Evolutionary conservation across 1,284 basidiomycete species (phyloP).

Genomic region (Ceratobasidium sp.): DNA sequence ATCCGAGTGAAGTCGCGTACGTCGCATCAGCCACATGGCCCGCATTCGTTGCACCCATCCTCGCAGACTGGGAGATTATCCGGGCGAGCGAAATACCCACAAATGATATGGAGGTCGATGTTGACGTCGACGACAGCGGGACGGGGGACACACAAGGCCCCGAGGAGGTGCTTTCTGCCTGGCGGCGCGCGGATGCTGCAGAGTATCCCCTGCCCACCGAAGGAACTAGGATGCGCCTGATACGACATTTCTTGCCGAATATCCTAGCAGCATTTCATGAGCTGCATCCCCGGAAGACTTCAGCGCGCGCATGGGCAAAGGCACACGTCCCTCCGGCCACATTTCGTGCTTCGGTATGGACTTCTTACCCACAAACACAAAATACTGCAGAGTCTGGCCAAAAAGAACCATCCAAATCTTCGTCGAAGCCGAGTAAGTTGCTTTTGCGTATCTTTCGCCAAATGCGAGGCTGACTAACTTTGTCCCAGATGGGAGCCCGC

Average conservation of each 20-base stretch:
- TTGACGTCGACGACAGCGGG: conserved; percentile 34
- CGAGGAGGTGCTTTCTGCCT: conserved; percentile 44
- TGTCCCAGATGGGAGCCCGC: conserved; percentile 23
- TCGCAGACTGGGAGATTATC: conserved; percentile 64
- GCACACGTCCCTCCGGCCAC: conserved; percentile 60
- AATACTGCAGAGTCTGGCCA: neutral
- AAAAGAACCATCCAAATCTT: conserved; percentile 8
- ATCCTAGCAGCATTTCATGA: conserved; percentile 72
- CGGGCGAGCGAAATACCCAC: conserved; percentile 7
- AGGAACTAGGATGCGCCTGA: conserved; percentile 72
- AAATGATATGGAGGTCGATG: conserved; percentile 38
- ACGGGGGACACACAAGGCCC: conserved; percentile 7
- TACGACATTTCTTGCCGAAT: conserved; percentile 70
- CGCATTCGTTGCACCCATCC: conserved; percentile 75
- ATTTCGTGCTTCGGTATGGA: conserved; percentile 36
- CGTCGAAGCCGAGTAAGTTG: neutral
- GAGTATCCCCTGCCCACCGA: conserved; percentile 62
- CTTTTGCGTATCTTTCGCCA: too few species aligned
- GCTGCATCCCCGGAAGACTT: conserved; percentile 74
- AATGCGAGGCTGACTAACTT: neutral
- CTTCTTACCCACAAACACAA: conserved; percentile 27
- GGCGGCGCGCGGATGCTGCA: conserved; percentile 51
- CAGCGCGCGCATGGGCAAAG: conserved; percentile 71
- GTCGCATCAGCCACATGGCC: conserved; percentile 86
- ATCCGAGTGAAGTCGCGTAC: conserved; percentile 79